Evolutionary conservation across 352 stramenopile species (phyloP), one percentile per base, ranked within the genome.

Genomic region (Peronosclerospora sorghi): DNA sequence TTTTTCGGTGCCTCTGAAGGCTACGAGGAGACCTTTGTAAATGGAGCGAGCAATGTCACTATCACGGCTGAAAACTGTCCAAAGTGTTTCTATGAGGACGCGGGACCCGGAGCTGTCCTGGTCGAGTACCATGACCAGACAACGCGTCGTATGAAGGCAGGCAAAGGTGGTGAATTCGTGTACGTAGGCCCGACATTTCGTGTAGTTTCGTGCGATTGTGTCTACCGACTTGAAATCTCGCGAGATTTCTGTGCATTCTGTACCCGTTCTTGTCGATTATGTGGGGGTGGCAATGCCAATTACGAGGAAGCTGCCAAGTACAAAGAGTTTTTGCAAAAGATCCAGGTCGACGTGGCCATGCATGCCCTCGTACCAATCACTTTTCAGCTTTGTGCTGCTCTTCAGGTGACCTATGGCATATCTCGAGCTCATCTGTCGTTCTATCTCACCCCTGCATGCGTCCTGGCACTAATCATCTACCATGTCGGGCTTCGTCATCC

Each of bases 201-300:
- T n/a, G 80, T 90, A 39, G 72, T 90, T 2, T 65, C 71, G 18
- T 93, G 80, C 39, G 77, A 93, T 48, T 93, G 80, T 29, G 77
- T 89, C n/a, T 65, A 82, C 37, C 75, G 80, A 13, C 83, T 82
- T 30, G 53, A 73, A 19, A 66, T 55, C 17, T 67, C 62, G 5
- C 65, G 66, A 3, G 69, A 81, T 9, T 88, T 83, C 41, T 93
- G 80, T 37, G 58, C 42, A 8, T 93, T 93, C 36, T 93, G 80
- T 42, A 68, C 67, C 15, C 63, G 80, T 23, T 75, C 76, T 10
- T 93, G 80, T 24, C 60, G 64, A 0, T 51, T 82, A 5, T 93
- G 80, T 30, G 77, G 80, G 19, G 80, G 80, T 38, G 80, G 80
- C n/a, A 74, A 69, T 41, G 71, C 73, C 20, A 87, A 86, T 35